These are phyloP conservation scores for Phytopythium oedochilum DNA, from an alignment of 352 stramenopile genomes.

Conservation along the genomic window DNA sequence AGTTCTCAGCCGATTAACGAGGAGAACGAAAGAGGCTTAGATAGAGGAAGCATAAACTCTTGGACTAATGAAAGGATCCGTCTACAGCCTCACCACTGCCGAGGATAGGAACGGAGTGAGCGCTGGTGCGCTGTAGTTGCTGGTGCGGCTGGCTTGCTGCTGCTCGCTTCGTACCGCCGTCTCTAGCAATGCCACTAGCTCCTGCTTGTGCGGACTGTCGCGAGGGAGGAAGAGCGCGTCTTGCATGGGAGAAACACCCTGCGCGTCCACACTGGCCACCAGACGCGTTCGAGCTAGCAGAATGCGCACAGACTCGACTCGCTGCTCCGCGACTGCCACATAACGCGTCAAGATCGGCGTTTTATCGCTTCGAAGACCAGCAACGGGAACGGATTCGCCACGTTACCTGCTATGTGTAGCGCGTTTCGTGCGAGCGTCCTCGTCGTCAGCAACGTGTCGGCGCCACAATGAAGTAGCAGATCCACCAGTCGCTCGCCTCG, in stretches of 20 bases:
- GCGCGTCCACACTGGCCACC: constrained; percentile 6
- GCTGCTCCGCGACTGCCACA: not conserved
- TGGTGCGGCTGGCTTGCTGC: constrained; percentile 1
- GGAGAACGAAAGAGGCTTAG: not conserved
- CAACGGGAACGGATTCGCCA: constrained; percentile 1
- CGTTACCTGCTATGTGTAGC: constrained; percentile 28
- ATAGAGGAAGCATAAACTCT: not conserved
- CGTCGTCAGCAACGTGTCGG: constrained; percentile 15
- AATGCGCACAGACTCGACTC: constrained; percentile 12
- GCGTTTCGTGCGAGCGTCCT: constrained; percentile 14
- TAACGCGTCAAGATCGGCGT: not conserved
- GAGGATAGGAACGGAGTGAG: not conserved
- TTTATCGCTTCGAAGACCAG: too few relatives aligned
- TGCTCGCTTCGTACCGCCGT: not conserved
- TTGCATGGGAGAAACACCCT: constrained; percentile 26
- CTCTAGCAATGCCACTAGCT: constrained; percentile 25
- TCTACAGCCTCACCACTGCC: not conserved
- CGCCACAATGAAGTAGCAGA: constrained; percentile 32
- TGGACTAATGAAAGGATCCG: too few relatives aligned
- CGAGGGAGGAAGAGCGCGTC: constrained; percentile 11
- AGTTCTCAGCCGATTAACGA: constrained; percentile 35
- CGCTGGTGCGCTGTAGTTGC: not conserved
- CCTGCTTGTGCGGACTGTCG: constrained; percentile 3
- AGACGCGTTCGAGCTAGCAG: constrained; percentile 11
- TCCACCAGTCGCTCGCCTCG: constrained; percentile 18